phyloP scores from a whole-genome alignment of 495 filamentous ascomycete genomes.

The Penicillium nucicola region DNA sequence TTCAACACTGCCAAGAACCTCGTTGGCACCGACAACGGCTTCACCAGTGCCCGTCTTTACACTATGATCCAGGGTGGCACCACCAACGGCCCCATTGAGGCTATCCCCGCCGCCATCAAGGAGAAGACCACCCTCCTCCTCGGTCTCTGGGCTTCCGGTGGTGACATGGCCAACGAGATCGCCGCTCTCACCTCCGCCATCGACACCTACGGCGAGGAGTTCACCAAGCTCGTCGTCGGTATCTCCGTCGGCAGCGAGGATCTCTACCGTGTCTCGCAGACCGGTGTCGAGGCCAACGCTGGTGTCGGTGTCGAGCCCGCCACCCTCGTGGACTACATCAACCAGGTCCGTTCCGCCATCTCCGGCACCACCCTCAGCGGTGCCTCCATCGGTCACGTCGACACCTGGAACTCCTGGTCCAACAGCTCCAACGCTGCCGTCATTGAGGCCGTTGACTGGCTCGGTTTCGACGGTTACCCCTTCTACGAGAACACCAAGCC shows the following conservation, averaged over 20 bases:
- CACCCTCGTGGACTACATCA: slow-evolving; percentile 62
- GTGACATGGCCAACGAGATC: slow-evolving; percentile 66
- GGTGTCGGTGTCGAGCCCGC: slow-evolving; percentile 59
- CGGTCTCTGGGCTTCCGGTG: slow-evolving; percentile 74
- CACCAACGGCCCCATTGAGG: slow-evolving; percentile 56
- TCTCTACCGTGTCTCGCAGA: slow-evolving; percentile 74
- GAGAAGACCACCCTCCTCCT: slow-evolving; percentile 70
- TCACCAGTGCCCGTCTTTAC: slow-evolving; percentile 68
- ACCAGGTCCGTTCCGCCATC: slow-evolving; percentile 57
- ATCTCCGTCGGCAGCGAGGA: slow-evolving; percentile 92
- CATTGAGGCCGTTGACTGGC: slow-evolving; percentile 66
- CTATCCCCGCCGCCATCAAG: slow-evolving; percentile 77
- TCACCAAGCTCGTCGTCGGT: slow-evolving; percentile 67
- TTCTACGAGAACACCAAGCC: slow-evolving; percentile 69
- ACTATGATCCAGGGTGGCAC: slow-evolving; percentile 62
- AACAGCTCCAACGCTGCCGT: slow-evolving; percentile 70
- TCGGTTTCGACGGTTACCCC: slow-evolving; percentile 75
- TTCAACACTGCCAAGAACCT: slow-evolving; percentile 71
- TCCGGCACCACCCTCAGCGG: slow-evolving; percentile 52
- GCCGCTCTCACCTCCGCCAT: slow-evolving; percentile 64
- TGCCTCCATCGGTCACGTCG: slow-evolving; percentile 75
- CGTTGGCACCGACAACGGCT: slow-evolving; percentile 62
- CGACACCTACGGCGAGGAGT: slow-evolving; percentile 54
- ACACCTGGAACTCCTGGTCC: slow-evolving; percentile 88
- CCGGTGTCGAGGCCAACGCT: slow-evolving; percentile 46